phyloP scores from a whole-genome alignment of 2,329 filamentous ascomycete species.

The Penicillium sp. region DNA sequence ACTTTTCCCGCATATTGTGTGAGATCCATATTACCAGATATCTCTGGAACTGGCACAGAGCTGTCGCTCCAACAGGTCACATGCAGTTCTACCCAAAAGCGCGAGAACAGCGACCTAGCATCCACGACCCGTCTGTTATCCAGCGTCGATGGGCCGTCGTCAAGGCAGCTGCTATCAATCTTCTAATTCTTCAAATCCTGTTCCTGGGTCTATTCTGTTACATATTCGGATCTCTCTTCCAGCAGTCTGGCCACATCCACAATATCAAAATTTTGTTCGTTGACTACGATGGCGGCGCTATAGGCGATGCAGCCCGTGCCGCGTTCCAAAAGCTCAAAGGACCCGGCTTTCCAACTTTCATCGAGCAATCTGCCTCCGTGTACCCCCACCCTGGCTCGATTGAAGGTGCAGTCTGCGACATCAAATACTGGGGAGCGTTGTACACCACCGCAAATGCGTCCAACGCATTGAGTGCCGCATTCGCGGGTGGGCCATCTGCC shows the following conservation, averaged over 20 bases:
- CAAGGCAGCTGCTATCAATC: conserved; percentile 18
- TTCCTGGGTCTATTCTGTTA: conserved; percentile 33
- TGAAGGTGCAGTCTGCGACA: conserved; percentile 25
- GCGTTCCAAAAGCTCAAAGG: conserved; percentile 27
- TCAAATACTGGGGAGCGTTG: conserved; percentile 32
- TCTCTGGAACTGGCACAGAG: not conserved
- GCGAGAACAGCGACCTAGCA: conserved; percentile 14
- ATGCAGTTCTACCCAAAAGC: conserved; percentile 18
- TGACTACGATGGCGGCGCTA: conserved; percentile 33
- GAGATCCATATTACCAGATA: not conserved
- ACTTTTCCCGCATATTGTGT: not conserved
- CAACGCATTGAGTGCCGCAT: conserved; percentile 28
- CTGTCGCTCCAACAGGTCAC: not conserved
- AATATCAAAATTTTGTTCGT: conserved; percentile 32
- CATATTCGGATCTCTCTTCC: conserved; percentile 33
- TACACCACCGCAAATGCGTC: conserved; percentile 33
- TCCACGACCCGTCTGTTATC: conserved; percentile 15
- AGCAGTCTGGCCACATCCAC: conserved; percentile 26
- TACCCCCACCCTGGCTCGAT: conserved; percentile 20
- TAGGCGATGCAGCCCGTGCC: conserved; percentile 27
- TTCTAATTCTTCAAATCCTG: conserved; percentile 32
- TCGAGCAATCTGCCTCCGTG: conserved; percentile 12
- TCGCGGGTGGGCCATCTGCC: conserved; percentile 28
- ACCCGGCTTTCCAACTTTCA: conserved; percentile 26
- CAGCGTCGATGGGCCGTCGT: conserved; percentile 14